These are phyloP conservation scores for Candida xiaguanensis DNA, from an alignment of 805 yeast genomes.

Conservation along the genomic window DNA sequence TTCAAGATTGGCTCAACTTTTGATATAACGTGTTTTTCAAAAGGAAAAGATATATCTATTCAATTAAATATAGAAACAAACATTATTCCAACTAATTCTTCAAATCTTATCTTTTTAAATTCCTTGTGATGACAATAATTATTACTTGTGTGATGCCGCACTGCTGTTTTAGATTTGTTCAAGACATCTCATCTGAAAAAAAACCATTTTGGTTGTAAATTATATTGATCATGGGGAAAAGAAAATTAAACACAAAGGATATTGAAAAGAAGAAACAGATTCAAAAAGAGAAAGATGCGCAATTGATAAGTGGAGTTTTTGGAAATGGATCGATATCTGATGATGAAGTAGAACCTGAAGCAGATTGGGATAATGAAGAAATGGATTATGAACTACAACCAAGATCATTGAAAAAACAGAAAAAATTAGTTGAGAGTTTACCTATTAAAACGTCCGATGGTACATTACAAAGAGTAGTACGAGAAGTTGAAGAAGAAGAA, in stretches of 20 bases:
- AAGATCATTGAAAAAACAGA: slow-evolving; percentile 46
- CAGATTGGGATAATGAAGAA: slow-evolving; percentile 67
- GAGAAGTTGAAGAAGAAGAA: slow-evolving; percentile 24
- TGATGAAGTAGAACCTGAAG: slow-evolving; percentile 8
- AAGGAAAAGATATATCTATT: too few relatives aligned
- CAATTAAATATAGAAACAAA: too few relatives aligned
- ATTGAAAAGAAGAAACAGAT: slow-evolving; percentile 32
- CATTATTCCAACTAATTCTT: neutral
- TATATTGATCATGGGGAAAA: slow-evolving; percentile 27
- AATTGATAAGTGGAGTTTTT: slow-evolving; percentile 36
- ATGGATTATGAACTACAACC: slow-evolving; percentile 77
- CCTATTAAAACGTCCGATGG: slow-evolving; percentile 80
- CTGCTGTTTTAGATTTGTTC: neutral
- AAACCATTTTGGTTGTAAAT: slow-evolving; percentile 2
- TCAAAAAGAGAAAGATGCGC: slow-evolving; percentile 39
- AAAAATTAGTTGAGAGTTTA: slow-evolving; percentile 58
- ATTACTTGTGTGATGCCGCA: neutral
- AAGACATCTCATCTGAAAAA: slow-evolving; percentile 7
- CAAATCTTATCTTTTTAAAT: too few relatives aligned
- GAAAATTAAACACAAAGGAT: slow-evolving; percentile 21
- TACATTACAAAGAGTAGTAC: slow-evolving; percentile 61
- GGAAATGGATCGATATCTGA: slow-evolving; percentile 5
- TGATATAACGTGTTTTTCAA: too few relatives aligned
- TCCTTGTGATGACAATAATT: too few relatives aligned
- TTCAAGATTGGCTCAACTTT: too few relatives aligned